These are phyloP conservation scores for Sporothrix pseudoabietina DNA, from an alignment of 2,329 filamentous ascomycete species.

Conservation along the genomic window DNA sequence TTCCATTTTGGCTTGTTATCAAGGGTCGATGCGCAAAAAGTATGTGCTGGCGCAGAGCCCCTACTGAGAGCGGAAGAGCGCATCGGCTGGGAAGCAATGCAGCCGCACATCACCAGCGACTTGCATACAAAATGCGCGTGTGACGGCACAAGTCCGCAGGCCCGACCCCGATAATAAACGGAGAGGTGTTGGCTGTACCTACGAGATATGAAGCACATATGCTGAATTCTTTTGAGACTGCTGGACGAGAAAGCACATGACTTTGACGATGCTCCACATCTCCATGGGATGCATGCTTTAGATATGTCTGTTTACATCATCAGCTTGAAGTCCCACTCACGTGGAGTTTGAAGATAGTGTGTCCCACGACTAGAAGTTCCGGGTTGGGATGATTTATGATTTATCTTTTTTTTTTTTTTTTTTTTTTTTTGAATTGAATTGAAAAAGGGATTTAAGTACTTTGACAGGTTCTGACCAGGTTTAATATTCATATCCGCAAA, in stretches of 20 bases:
- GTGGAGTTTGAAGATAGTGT: not conserved
- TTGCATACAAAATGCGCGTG: conserved; percentile 5
- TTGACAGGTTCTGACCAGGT: not conserved
- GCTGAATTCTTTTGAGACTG: too few species aligned
- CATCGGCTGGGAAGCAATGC: conserved; percentile 10
- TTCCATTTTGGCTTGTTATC: not conserved
- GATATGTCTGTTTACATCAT: not conserved
- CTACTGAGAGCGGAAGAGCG: not conserved
- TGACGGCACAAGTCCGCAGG: not conserved
- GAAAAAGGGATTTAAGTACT: not conserved
- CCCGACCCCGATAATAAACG: not conserved
- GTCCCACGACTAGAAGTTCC: too few species aligned
- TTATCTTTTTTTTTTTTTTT: too few species aligned
- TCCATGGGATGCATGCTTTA: not conserved
- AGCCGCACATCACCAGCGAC: conserved; percentile 7
- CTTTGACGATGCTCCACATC: not conserved
- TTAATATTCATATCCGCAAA: not conserved
- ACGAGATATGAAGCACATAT: not conserved
- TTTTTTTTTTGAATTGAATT: too few species aligned
- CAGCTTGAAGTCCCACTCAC: not conserved
- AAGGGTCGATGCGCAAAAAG: not conserved
- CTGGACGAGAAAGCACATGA: not conserved
- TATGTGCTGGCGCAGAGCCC: not conserved
- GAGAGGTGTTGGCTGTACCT: not conserved
- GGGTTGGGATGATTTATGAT: too few species aligned